Evolutionary conservation across 116 monocot species (phyloP).

Genomic region (Posidonia oceanica): DNA sequence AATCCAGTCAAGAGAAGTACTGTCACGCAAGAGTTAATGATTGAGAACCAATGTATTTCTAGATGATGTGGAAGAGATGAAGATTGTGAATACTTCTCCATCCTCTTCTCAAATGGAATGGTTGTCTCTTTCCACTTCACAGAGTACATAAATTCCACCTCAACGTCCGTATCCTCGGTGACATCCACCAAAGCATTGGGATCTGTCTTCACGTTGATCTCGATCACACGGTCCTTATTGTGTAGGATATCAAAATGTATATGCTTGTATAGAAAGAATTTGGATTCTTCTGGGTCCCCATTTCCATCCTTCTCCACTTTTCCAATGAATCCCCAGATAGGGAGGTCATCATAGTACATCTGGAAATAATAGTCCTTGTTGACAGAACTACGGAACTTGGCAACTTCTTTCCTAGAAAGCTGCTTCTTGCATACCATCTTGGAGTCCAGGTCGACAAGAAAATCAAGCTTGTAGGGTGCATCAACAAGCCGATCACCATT

Average conservation of each 20-base stretch:
- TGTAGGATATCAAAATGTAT: conserved; percentile 48
- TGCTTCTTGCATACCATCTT: conserved; percentile 33
- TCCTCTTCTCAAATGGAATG: conserved; percentile 58
- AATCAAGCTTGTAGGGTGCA: conserved; percentile 72
- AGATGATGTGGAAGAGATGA: conserved; percentile 52
- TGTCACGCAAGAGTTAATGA: conserved; percentile 75
- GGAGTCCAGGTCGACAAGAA: conserved; percentile 37
- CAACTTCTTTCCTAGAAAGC: conserved; percentile 50
- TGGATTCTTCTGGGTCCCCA: conserved; percentile 40
- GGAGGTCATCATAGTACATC: conserved; percentile 79
- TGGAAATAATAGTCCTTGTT: conserved; percentile 71
- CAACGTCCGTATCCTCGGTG: conserved; percentile 52
- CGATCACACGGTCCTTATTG: conserved; percentile 56
- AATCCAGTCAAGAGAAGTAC: conserved; percentile 85
- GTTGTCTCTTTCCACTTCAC: conserved; percentile 58
- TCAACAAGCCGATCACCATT: conserved; percentile 65
- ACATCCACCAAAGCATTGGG: conserved; percentile 40
- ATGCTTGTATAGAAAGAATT: conserved; percentile 47
- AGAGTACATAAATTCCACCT: conserved; percentile 58
- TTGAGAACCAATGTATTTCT: conserved; percentile 86
- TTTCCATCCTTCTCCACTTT: conserved; percentile 38
- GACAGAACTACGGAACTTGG: conserved; percentile 47
- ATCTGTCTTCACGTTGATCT: conserved; percentile 40
- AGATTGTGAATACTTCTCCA: conserved; percentile 61
- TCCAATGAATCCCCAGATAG: conserved; percentile 69